phyloP scores from a whole-genome alignment of 371 early-diverging fungal genomes.

The Saksenaea oblongispora region DNA sequence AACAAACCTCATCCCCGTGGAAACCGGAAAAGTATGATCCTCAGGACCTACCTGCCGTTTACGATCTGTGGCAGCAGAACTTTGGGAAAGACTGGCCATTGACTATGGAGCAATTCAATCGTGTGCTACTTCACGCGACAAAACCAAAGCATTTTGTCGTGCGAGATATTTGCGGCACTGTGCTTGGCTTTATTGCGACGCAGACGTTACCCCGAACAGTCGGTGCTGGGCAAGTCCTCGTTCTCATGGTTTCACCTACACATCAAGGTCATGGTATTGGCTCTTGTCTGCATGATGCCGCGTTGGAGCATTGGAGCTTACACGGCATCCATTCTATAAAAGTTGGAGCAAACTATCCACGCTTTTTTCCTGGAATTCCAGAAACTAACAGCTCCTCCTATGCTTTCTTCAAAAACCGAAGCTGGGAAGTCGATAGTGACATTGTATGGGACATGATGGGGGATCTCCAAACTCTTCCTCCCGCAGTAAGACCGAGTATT shows the following conservation, averaged over 20 bases:
- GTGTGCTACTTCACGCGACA: conserved; percentile 21
- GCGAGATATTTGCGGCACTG: conserved; percentile 4
- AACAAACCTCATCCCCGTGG: neutral
- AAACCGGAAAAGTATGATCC: conserved; percentile 4
- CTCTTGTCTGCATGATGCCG: conserved; percentile 29
- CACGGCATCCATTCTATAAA: conserved; percentile 6
- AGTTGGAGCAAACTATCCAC: conserved; percentile 47
- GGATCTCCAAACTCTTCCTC: conserved; percentile 11
- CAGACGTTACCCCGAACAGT: conserved; percentile 16
- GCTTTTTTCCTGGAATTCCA: conserved; percentile 51
- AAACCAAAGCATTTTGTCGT: conserved; percentile 29
- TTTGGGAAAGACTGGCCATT: conserved; percentile 34
- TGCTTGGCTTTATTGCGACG: conserved; percentile 45
- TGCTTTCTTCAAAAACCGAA: conserved; percentile 35
- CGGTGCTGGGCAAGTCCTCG: conserved; percentile 31
- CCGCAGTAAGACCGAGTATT: no score
- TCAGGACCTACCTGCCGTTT: conserved; percentile 16
- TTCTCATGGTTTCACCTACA: conserved; percentile 35
- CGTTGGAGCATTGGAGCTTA: conserved; percentile 22
- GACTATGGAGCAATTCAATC: conserved; percentile 19
- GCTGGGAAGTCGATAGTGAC: conserved; percentile 23
- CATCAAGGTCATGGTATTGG: conserved; percentile 37
- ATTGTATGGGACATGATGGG: conserved; percentile 37
- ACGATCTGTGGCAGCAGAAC: conserved; percentile 29
- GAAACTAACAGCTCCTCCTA: neutral